These are phyloP conservation scores for Saccharomyces hybrid DNA, from an alignment of 1,139 yeast genomes.

Conservation along the genomic window DNA sequence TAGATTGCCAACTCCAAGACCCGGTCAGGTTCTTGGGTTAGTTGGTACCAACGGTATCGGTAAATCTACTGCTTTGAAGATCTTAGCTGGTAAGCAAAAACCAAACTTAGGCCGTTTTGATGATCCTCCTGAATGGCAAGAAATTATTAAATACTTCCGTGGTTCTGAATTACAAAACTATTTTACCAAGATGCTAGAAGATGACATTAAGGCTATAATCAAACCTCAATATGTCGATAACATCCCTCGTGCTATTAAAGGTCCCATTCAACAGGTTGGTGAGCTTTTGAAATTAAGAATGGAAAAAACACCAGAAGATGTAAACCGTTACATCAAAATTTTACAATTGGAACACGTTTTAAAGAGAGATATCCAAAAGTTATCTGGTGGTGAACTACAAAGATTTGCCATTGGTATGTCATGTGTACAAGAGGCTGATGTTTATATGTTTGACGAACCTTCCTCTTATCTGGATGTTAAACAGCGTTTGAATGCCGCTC, in stretches of 20 bases:
- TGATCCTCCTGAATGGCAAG: slow-evolving; percentile 97
- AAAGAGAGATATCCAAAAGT: slow-evolving; percentile 77
- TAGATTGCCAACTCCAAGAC: slow-evolving; percentile 96
- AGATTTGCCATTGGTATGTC: slow-evolving; percentile 98
- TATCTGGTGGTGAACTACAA: slow-evolving; percentile 98
- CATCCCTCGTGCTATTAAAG: slow-evolving; percentile 90
- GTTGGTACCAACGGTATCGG: slow-evolving; percentile 99
- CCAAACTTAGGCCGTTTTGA: slow-evolving; percentile 92
- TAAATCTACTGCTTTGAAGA: slow-evolving; percentile 94
- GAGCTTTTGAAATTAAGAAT: slow-evolving; percentile 68
- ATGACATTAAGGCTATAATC: slow-evolving; percentile 85
- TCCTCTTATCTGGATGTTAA: slow-evolving; percentile 96
- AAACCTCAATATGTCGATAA: slow-evolving; percentile 98
- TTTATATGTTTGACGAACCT: slow-evolving; percentile 98
- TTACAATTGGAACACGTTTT: slow-evolving; percentile 69
- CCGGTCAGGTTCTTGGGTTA: slow-evolving; percentile 95
- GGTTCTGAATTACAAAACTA: slow-evolving; percentile 96
- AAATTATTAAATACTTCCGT: slow-evolving; percentile 80
- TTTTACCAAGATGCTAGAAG: slow-evolving; percentile 89
- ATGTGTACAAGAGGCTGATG: slow-evolving; percentile 89
- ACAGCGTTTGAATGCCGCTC: slow-evolving; percentile 97
- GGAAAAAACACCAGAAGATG: slow-evolving; percentile 55
- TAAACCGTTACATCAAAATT: slow-evolving; percentile 53
- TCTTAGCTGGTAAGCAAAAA: slow-evolving; percentile 96
- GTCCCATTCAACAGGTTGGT: slow-evolving; percentile 82